A percentile compares a stretch with the other conserved stretches of the same genome.
Evolutionary conservation across 306 rosid genomes (phyloP).

Genomic region (Malus orientalis): DNA sequence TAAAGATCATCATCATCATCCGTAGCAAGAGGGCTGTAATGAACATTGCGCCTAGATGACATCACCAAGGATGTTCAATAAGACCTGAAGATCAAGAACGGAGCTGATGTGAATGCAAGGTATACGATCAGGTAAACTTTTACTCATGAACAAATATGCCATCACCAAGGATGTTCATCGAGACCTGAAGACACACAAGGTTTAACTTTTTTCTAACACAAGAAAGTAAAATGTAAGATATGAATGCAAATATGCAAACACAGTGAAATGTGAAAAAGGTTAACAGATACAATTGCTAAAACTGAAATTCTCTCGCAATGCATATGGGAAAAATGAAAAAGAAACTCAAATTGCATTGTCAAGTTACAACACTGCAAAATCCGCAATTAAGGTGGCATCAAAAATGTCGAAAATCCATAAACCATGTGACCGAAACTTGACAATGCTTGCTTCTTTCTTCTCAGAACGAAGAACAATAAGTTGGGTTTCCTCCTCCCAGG

Average conservation of each 20-base stretch:
- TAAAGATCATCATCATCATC: constrained; percentile 46
- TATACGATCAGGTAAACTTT: too few species aligned
- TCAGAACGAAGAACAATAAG: not conserved
- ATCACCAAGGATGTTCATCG: constrained; percentile 18
- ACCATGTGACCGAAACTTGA: not conserved
- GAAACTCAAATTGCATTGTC: not conserved
- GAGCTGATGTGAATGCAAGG: not conserved
- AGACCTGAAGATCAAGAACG: constrained; percentile 6
- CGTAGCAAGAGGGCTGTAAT: constrained; percentile 43
- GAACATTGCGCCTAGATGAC: constrained; percentile 67
- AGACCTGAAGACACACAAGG: not conserved
- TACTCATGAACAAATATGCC: constrained; percentile 16
- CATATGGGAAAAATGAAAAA: not conserved
- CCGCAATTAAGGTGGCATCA: not conserved
- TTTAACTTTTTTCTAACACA: not conserved
- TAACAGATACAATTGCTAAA: not conserved
- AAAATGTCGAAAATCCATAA: not conserved
- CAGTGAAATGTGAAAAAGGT: not conserved
- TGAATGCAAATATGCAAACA: not conserved
- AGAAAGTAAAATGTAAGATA: not conserved
- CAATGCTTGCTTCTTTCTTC: not conserved
- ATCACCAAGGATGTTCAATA: constrained; percentile 19
- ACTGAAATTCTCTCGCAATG: not conserved
- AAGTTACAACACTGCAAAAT: not conserved
- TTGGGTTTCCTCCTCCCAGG: not conserved